Conservation (phyloP, 2,329 filamentous ascomycete species). For the Paraphoma chrysanthemicola region DNA sequence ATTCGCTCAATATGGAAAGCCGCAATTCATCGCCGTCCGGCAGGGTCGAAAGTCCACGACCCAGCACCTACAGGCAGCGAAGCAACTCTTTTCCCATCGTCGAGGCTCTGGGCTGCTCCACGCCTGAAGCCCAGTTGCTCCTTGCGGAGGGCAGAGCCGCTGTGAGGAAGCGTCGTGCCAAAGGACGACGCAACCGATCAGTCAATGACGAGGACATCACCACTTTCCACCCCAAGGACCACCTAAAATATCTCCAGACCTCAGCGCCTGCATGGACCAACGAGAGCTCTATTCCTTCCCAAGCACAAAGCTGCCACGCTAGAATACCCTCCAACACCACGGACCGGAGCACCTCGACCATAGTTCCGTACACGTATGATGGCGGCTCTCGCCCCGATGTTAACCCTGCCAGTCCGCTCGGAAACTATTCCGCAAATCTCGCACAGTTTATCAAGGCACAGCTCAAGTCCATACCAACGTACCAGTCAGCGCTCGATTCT, state of each 20-base stretch:
- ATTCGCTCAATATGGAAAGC: constrained; percentile 30
- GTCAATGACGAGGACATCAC: constrained; percentile 24
- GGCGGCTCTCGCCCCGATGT: constrained; percentile 7
- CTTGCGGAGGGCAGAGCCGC: constrained; percentile 45
- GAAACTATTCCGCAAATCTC: constrained; percentile 45
- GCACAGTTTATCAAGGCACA: constrained; percentile 46
- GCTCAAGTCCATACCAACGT: constrained; percentile 43
- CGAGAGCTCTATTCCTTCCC: constrained; percentile 14
- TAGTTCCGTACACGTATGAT: constrained; percentile 22
- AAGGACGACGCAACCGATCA: constrained; percentile 30
- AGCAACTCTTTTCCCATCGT: constrained; percentile 46
- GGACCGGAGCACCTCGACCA: constrained; percentile 38
- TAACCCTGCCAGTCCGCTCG: constrained; percentile 27
- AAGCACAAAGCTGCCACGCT: constrained; percentile 24
- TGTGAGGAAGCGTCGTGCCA: constrained; percentile 34
- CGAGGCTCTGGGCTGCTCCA: constrained; percentile 44
- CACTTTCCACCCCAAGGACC: constrained; percentile 38
- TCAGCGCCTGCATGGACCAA: constrained; percentile 13
- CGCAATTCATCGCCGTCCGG: constrained; percentile 31
- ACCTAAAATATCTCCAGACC: constrained; percentile 37
- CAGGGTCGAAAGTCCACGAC: constrained; percentile 26
- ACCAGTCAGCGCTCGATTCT: constrained; percentile 20
- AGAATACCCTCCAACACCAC: constrained; percentile 39
- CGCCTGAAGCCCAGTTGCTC: constrained; percentile 43
- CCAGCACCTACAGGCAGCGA: constrained; percentile 34